Conservation (phyloP, 139 green algal species). For the Chara braunii region DNA sequence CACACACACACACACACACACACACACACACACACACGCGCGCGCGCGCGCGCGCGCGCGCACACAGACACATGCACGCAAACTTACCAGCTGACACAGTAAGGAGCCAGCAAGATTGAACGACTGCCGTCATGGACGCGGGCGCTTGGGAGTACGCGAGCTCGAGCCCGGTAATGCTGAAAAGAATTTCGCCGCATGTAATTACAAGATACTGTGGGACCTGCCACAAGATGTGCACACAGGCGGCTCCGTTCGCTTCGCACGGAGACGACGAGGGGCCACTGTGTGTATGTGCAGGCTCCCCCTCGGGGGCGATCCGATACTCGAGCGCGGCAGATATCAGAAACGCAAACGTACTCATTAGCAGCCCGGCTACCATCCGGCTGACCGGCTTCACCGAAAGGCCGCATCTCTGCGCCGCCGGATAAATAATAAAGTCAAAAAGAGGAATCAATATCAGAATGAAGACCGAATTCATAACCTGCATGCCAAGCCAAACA, state of each 20-base stretch:
- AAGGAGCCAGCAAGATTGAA: slow-evolving; percentile 23
- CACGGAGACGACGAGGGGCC: no score
- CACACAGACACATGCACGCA: background rate
- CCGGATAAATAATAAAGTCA: slow-evolving; percentile 38
- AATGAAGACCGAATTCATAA: slow-evolving; percentile 40
- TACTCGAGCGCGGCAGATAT: slow-evolving; percentile 40
- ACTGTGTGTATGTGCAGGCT: no score
- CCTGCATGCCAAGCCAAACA: no score
- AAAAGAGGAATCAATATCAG: slow-evolving; percentile 44
- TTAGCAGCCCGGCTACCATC: slow-evolving; percentile 39
- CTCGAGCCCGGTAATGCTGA: slow-evolving; percentile 43
- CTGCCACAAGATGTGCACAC: slow-evolving; percentile 41
- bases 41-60: background rate
- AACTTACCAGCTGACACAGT: slow-evolving; percentile 23
- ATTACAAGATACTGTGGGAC: slow-evolving; percentile 44
- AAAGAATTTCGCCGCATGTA: slow-evolving; percentile 41
- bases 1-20: background rate
- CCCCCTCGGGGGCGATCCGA: slow-evolving; percentile 9
- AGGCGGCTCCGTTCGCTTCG: background rate
- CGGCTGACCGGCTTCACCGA: slow-evolving; percentile 25
- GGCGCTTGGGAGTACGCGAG: slow-evolving; percentile 44
- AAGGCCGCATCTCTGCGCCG: slow-evolving; percentile 9
- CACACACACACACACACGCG: background rate
- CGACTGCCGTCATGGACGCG: slow-evolving; percentile 38
- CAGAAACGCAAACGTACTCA: slow-evolving; percentile 36